Evolutionary conservation across 306 rosid genomes (phyloP).

Genomic region (Bauhinia variegata): DNA sequence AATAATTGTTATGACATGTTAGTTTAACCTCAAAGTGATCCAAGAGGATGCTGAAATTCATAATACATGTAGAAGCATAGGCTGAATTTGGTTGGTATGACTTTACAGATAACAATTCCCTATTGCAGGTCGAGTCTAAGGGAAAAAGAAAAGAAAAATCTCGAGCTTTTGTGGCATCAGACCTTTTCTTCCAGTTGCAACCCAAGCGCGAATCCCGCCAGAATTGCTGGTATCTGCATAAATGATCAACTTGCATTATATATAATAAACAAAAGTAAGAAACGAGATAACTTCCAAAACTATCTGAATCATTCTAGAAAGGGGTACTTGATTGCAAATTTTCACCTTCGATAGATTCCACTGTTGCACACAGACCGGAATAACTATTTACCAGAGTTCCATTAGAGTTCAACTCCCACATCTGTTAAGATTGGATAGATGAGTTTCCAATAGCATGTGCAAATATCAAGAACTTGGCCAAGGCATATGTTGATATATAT

Average conservation of each 20-base stretch:
- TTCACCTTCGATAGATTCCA: conserved; percentile 57
- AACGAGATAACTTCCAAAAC: conserved; percentile 18
- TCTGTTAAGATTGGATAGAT: conserved; percentile 47
- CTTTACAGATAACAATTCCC: no score
- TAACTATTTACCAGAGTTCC: conserved; percentile 81
- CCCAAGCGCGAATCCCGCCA: conserved; percentile 75
- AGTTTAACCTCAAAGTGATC: no score
- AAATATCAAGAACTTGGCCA: conserved; percentile 21
- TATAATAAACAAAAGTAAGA: conserved; percentile 6
- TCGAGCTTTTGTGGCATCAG: conserved; percentile 6
- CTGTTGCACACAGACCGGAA: conserved; percentile 76
- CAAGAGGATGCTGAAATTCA: no score
- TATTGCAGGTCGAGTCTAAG: not conserved
- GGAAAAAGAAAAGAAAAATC: conserved; percentile 2
- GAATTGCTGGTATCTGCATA: conserved; percentile 51
- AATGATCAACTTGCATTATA: conserved; percentile 35
- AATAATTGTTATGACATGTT: no score
- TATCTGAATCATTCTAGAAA: conserved; percentile 8
- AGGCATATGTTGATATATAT: no score
- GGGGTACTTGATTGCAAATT: not conserved
- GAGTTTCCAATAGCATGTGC: conserved; percentile 36
- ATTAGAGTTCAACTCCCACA: conserved; percentile 71
- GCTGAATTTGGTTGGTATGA: no score
- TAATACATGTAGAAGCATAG: no score
- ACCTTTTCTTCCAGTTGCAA: conserved; percentile 83